These are phyloP conservation scores for Sugiyamaella neomexicana DNA, from an alignment of 1,139 yeast species.

Conservation along the genomic window DNA sequence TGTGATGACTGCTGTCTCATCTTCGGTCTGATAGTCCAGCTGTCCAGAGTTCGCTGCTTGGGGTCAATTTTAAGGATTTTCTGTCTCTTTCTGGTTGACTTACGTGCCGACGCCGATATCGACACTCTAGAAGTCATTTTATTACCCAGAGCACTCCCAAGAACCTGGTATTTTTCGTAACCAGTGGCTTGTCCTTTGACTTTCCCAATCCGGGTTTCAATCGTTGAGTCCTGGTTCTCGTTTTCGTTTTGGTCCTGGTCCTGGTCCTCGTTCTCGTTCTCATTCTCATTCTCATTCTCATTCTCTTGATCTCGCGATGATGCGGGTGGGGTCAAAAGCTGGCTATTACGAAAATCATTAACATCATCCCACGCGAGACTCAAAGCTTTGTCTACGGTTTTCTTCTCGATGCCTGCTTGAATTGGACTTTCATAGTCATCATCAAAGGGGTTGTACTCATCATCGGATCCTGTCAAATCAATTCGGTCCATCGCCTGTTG, in stretches of 20 bases:
- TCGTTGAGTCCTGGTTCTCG: too few species aligned
- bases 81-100: neutral
- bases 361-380: neutral
- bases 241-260: too few species aligned
- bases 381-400: neutral
- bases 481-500: too few species aligned
- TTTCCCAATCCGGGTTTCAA: too few species aligned
- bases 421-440: neutral
- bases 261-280: too few species aligned
- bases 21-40: neutral
- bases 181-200: neutral
- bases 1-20: neutral
- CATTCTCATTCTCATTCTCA: too few species aligned
- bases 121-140: neutral
- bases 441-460: slow-evolving; percentile 3
- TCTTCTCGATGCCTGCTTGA: neutral
- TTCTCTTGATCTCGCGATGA: too few species aligned
- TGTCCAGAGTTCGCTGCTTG: neutral
- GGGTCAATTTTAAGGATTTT: neutral
- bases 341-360: neutral
- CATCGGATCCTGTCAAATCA: neutral
- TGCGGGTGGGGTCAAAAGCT: neutral
- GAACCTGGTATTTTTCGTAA: neutral
- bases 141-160: too few species aligned
- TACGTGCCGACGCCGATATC: neutral